phyloP scores from a whole-genome alignment of 352 stramenopile species.

The Phytophthora palmivora region DNA sequence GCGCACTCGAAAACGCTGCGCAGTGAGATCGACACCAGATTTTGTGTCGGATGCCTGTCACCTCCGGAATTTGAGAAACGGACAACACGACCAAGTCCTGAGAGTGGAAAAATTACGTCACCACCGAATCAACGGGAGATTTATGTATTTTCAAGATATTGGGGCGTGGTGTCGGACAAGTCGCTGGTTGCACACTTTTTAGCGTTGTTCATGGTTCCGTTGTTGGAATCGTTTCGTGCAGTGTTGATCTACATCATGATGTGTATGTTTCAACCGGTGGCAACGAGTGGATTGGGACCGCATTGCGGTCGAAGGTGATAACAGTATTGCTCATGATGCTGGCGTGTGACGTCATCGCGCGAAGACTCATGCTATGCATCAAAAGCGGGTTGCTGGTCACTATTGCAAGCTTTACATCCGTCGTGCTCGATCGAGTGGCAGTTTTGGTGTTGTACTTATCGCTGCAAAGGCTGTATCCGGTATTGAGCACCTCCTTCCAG shows the following conservation, averaged over 20 bases:
- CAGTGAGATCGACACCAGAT: conserved; percentile 45
- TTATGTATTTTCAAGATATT: conserved; percentile 88
- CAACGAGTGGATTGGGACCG: conserved; percentile 11
- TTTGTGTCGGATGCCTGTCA: conserved; percentile 73
- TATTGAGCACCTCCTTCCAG: conserved; percentile 46
- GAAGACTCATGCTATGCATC: conserved; percentile 68
- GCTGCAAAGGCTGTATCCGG: conserved; percentile 62
- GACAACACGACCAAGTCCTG: conserved; percentile 26
- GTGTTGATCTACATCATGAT: conserved; percentile 72
- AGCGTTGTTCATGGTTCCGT: conserved; percentile 60
- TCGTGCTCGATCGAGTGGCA: conserved; percentile 73
- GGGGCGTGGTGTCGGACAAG: conserved; percentile 82
- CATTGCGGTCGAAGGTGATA: conserved; percentile 53
- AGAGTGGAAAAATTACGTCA: conserved; percentile 37
- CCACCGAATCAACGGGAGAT: conserved; percentile 43
- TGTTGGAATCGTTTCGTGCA: conserved; percentile 71
- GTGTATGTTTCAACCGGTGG: conserved; percentile 53
- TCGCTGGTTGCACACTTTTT: conserved; percentile 75
- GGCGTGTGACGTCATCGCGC: conserved; percentile 62
- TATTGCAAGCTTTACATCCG: conserved; percentile 69
- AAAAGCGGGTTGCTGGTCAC: conserved; percentile 81
- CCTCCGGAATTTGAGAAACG: conserved; percentile 51
- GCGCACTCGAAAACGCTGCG: conserved; percentile 40
- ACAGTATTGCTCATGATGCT: conserved; percentile 61
- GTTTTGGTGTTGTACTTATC: conserved; percentile 67